A percentile compares a stretch with the other conserved stretches of the same genome.
Conservation (phyloP, 495 filamentous ascomycete species). For the Penicillium odoratum region DNA sequence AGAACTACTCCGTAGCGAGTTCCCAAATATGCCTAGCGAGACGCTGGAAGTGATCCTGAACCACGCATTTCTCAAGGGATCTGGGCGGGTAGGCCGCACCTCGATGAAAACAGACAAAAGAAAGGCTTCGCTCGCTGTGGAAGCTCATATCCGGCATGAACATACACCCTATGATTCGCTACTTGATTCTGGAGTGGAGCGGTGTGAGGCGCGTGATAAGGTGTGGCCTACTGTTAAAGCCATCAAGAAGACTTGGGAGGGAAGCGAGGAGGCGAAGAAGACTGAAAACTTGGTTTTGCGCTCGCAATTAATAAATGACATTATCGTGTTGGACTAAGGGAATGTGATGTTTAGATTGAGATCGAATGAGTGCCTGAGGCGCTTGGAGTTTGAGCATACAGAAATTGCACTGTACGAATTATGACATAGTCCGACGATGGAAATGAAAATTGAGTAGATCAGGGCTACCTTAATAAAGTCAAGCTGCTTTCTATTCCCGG, state of each 20-base stretch:
- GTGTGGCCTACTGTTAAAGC: slow-evolving; percentile 30
- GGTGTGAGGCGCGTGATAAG: slow-evolving; percentile 25
- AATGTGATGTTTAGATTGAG: not conserved
- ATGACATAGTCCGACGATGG: not conserved
- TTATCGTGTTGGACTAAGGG: not conserved
- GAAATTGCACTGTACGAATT: not conserved
- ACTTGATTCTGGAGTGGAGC: slow-evolving; percentile 27
- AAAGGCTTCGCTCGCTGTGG: slow-evolving; percentile 45
- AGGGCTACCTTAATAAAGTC: no score
- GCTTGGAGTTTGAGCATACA: not conserved
- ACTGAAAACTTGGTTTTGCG: not conserved
- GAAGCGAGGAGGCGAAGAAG: not conserved
- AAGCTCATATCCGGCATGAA: slow-evolving; percentile 53
- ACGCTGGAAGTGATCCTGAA: slow-evolving; percentile 39
- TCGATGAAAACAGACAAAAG: slow-evolving; percentile 32
- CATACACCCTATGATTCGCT: slow-evolving; percentile 49
- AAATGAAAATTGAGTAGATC: not conserved
- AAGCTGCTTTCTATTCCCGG: no score
- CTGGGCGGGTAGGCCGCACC: slow-evolving; percentile 50
- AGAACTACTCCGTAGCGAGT: slow-evolving; percentile 35
- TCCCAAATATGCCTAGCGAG: slow-evolving; percentile 43
- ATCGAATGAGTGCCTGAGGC: not conserved
- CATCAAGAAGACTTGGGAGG: slow-evolving; percentile 37
- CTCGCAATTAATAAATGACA: not conserved
- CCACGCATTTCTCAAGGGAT: slow-evolving; percentile 51